Conservation (phyloP, 495 filamentous ascomycete genomes). For the Podospora australis region DNA sequence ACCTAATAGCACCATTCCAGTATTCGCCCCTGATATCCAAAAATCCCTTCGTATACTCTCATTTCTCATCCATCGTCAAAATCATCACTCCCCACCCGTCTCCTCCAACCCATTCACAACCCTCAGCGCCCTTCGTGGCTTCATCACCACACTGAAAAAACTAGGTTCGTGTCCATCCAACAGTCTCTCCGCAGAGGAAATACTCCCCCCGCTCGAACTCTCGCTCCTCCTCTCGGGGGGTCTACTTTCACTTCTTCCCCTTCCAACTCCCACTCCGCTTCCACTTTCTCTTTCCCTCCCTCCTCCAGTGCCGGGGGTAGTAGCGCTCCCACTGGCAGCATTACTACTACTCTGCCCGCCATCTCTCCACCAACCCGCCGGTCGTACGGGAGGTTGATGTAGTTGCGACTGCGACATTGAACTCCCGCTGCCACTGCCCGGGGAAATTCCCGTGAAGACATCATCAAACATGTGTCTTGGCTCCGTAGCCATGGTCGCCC, state of each 20-base stretch:
- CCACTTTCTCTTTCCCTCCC: conserved; percentile 17
- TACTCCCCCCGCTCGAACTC: conserved; percentile 30
- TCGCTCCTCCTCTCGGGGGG: conserved; percentile 7
- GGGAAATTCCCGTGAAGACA: conserved; percentile 9
- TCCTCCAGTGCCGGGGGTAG: conserved; percentile 2
- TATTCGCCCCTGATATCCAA: background rate
- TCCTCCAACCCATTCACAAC: conserved; percentile 57
- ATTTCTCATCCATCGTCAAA: background rate
- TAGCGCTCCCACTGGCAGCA: background rate
- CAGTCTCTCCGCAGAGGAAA: conserved; percentile 46
- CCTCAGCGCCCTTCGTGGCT: conserved; percentile 63
- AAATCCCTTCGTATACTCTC: background rate
- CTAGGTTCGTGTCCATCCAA: conserved; percentile 60
- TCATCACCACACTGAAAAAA: conserved; percentile 66
- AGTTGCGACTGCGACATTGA: background rate
- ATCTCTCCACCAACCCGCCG: conserved; percentile 7
- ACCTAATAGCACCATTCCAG: too few species aligned
- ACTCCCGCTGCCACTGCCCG: background rate
- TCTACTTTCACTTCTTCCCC: conserved; percentile 12
- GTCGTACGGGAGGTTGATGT: conserved; percentile 1
- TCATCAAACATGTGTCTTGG: conserved; percentile 27
- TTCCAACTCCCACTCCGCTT: conserved; percentile 15
- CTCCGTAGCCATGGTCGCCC: conserved; percentile 19
- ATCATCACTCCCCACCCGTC: too few species aligned
- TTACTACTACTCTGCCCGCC: background rate